Evolutionary conservation across 2,329 filamentous ascomycete genomes (phyloP).

Genomic region (Aspergillus ibericus): DNA sequence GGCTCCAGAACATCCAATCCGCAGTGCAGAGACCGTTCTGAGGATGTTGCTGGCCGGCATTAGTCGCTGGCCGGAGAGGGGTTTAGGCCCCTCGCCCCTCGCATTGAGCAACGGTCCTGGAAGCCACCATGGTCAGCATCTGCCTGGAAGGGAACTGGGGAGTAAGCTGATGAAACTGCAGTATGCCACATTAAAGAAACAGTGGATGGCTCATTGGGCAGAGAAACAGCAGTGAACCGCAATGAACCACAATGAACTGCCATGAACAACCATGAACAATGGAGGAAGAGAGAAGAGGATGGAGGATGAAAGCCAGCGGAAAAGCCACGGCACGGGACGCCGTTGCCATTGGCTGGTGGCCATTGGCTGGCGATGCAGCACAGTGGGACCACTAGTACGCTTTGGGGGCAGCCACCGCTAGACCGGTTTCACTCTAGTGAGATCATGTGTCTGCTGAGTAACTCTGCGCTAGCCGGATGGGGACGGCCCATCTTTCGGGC

Average conservation of each 20-base stretch:
- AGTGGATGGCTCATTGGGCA: background rate
- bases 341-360: background rate
- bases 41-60: background rate
- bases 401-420: background rate
- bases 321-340: no score
- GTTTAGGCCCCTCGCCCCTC: slow-evolving; percentile 1
- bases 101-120: background rate
- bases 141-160: background rate
- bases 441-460: background rate
- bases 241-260: background rate
- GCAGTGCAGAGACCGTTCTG: background rate
- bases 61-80: background rate
- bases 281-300: background rate
- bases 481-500: background rate
- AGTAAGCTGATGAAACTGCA: background rate
- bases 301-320: background rate
- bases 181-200: background rate
- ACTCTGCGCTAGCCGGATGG: background rate
- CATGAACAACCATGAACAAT: background rate
- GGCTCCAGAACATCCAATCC: background rate
- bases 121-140: background rate
- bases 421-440: background rate
- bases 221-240: no score
- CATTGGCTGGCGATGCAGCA: background rate
- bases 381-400: background rate